Base-by-base conservation (phyloP, 148 eudicot species). In the Fagopyrum homotropicum region DNA sequence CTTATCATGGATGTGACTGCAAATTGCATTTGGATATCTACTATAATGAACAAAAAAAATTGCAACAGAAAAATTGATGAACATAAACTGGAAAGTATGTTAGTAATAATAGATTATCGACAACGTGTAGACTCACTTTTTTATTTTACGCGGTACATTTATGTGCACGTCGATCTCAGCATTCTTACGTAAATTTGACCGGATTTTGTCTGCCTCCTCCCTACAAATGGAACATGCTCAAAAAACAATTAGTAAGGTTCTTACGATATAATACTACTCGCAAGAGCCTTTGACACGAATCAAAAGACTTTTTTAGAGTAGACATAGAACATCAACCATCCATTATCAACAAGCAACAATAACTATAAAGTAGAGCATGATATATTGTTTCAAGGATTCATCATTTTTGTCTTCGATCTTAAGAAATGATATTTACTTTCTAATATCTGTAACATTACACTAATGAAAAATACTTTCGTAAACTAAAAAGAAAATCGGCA, bases 171-270 rank as follows among this genome's bases (percentile, higher is more conserved):
- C 81, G 69, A 47, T 12, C 69, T 70, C 80, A 60, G 69, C 75
- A 45, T 26, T 46, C 57, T 74, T 79, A 30, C 74, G 69, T 46
- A 78, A 77, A 75, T 78, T 88, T 45, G 74, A 74, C 51, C 9
- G 81, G 26, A 93, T 81, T 69, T 89, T 87, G 55, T 84, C 77
- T 3, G 96, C 96, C 52, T 93, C 96, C 82, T 86, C 93, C 80
- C 98, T 93, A 81, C 64, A 80, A 69, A 72, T 1, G 22, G 26
- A 79, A 45, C 6, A 43, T 12, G 15, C 29, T 7, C 30, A 3
- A 35, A 30, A 19, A n/a, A 43, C 26, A 22, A 54, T 30, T 26
- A 72, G 3, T 19, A 22, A 17, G 56, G 43, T 35, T 44, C 45
- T 10, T 30, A 63, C 29, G 14, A 30, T 63, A 7, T 30, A 35